Evolutionary conservation across 306 rosid genomes (phyloP).

Genomic region (Quercus robur): DNA sequence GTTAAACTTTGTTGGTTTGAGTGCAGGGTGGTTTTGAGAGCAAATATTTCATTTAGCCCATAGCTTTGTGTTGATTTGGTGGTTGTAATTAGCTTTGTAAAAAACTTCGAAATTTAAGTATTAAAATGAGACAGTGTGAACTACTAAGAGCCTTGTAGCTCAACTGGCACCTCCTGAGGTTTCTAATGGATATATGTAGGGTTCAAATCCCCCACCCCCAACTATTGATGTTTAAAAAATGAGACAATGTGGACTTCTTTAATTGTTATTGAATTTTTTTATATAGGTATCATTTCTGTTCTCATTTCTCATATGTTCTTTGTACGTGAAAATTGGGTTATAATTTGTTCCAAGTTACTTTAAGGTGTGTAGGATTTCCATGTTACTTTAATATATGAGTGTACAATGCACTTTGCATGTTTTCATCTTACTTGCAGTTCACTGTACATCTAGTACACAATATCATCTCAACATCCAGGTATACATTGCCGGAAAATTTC

Average conservation of each 20-base stretch:
- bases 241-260: not conserved
- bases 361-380: too few relatives aligned
- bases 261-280: not conserved
- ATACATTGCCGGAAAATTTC: not conserved
- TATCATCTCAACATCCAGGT: not conserved
- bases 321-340: not conserved
- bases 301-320: not conserved
- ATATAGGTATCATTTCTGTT: not conserved
- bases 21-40: not conserved
- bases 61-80: not conserved
- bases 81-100: not conserved
- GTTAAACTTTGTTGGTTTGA: not conserved
- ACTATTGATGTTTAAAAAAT: not conserved
- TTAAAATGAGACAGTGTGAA: not conserved
- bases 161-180: too few relatives aligned
- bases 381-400: too few relatives aligned
- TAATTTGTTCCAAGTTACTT: not conserved
- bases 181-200: too few relatives aligned
- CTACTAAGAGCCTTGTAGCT: not conserved
- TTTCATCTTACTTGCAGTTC: not conserved
- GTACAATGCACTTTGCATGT: not conserved
- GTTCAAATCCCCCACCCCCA: too few relatives aligned
- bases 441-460: not conserved
- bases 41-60: not conserved
- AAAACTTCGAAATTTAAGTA: not conserved